Evolutionary conservation across 257 asterid genomes (phyloP).

Genomic region (Solanum piurae): DNA sequence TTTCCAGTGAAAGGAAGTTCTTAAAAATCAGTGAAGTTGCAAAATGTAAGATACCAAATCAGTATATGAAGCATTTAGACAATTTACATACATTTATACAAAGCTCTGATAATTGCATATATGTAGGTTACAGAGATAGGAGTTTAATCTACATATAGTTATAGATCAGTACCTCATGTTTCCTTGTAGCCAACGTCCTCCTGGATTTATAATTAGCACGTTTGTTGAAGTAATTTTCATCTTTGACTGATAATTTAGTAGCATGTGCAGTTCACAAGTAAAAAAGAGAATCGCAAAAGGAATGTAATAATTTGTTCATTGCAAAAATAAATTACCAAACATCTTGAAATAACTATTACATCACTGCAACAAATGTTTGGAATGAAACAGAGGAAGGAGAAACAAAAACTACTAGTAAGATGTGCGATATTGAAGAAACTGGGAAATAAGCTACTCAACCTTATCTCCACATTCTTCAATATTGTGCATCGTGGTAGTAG

Average conservation of each 20-base stretch:
- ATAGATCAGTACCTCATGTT: conserved; percentile 26
- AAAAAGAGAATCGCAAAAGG: background rate
- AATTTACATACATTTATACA: too few relatives aligned
- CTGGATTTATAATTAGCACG: background rate
- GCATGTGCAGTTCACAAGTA: background rate
- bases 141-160: background rate
- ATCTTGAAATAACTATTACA: background rate
- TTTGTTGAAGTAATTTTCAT: background rate
- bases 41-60: background rate
- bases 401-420: background rate
- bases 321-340: background rate
- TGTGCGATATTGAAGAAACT: background rate
- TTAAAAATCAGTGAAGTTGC: background rate
- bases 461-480: background rate
- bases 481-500: background rate
- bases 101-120: background rate
- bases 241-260: background rate
- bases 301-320: background rate
- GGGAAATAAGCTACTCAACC: background rate
- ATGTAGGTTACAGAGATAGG: background rate
- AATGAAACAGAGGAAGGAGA: background rate
- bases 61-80: background rate
- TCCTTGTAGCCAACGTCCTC: background rate
- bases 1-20: background rate
- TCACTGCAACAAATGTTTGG: background rate